These are phyloP conservation scores for Penicillium herquei DNA, from an alignment of 495 filamentous ascomycete genomes.

Conservation along the genomic window DNA sequence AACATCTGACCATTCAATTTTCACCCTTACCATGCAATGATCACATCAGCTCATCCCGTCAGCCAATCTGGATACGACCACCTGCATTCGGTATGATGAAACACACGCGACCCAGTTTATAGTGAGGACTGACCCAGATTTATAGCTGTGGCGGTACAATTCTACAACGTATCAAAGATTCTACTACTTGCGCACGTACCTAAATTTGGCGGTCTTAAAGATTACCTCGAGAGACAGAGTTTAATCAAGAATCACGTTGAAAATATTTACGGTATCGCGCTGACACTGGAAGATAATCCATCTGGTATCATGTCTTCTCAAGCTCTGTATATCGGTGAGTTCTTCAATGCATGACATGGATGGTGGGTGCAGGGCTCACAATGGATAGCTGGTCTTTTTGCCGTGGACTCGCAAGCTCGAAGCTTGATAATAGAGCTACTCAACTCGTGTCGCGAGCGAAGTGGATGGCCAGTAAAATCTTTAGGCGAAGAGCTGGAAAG, in stretches of 20 bases:
- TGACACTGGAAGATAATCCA: slow-evolving; percentile 19
- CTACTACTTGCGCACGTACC: slow-evolving; percentile 21
- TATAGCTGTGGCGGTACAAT: slow-evolving; percentile 22
- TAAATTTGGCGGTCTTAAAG: slow-evolving; percentile 15
- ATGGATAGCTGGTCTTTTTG: slow-evolving; percentile 15
- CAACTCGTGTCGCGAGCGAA: slow-evolving; percentile 15
- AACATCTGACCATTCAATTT: slow-evolving; percentile 26
- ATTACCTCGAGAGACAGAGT: slow-evolving; percentile 16
- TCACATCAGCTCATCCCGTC: slow-evolving; percentile 4
- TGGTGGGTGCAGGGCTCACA: neutral
- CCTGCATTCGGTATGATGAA: slow-evolving; percentile 19
- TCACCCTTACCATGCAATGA: slow-evolving; percentile 13
- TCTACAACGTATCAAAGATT: slow-evolving; percentile 17
- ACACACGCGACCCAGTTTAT: neutral
- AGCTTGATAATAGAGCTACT: slow-evolving; percentile 20
- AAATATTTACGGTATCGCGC: slow-evolving; percentile 24
- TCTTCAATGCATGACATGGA: neutral
- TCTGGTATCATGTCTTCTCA: slow-evolving; percentile 31
- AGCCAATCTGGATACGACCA: slow-evolving; percentile 20
- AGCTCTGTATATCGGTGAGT: slow-evolving; percentile 23
- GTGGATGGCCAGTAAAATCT: slow-evolving; percentile 21
- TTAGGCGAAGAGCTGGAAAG: slow-evolving; percentile 19
- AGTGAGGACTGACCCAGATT: neutral
- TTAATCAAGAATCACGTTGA: slow-evolving; percentile 17
- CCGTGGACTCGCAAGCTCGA: slow-evolving; percentile 9